phyloP scores from a whole-genome alignment of 2,329 filamentous ascomycete species.

The Chaetomiaceae sp. region DNA sequence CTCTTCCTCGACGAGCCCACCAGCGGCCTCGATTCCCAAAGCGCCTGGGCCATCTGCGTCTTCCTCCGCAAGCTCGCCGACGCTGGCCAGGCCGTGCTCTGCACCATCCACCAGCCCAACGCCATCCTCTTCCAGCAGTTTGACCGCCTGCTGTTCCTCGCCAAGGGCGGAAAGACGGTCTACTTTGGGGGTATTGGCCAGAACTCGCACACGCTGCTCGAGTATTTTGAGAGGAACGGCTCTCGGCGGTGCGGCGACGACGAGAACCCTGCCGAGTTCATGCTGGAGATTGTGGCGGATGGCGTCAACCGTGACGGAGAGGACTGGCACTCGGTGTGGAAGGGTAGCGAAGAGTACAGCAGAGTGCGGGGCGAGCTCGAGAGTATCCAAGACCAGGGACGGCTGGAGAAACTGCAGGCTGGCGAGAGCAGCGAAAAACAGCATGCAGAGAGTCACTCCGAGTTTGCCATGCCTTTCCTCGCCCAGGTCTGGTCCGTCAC shows the following conservation, averaged over 20 bases:
- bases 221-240: slow-evolving; percentile 59
- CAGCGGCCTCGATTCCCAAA: slow-evolving; percentile 68
- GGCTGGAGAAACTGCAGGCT: no score
- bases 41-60: slow-evolving; percentile 66
- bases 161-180: slow-evolving; percentile 60
- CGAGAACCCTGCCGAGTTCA: slow-evolving; percentile 73
- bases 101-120: slow-evolving; percentile 49
- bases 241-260: slow-evolving; percentile 53
- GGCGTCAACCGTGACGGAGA: slow-evolving; percentile 35
- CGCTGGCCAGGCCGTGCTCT: slow-evolving; percentile 45
- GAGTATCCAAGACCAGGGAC: slow-evolving; percentile 48
- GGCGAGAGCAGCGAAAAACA: slow-evolving; percentile 16
- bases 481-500: slow-evolving; percentile 62
- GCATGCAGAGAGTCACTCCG: slow-evolving; percentile 37
- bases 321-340: slow-evolving; percentile 68
- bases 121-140: slow-evolving; percentile 45
- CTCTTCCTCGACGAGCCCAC: slow-evolving; percentile 71
- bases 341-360: slow-evolving; percentile 45
- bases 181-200: slow-evolving; percentile 65
- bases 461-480: slow-evolving; percentile 73
- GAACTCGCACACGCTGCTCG: slow-evolving; percentile 50
- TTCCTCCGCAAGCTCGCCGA: slow-evolving; percentile 61
- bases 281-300: slow-evolving; percentile 53
- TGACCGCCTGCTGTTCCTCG: slow-evolving; percentile 56
- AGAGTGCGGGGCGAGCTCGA: slow-evolving; percentile 58